Conservation (phyloP, 2,329 filamentous ascomycete genomes). For the Talaromyces funiculosus region DNA sequence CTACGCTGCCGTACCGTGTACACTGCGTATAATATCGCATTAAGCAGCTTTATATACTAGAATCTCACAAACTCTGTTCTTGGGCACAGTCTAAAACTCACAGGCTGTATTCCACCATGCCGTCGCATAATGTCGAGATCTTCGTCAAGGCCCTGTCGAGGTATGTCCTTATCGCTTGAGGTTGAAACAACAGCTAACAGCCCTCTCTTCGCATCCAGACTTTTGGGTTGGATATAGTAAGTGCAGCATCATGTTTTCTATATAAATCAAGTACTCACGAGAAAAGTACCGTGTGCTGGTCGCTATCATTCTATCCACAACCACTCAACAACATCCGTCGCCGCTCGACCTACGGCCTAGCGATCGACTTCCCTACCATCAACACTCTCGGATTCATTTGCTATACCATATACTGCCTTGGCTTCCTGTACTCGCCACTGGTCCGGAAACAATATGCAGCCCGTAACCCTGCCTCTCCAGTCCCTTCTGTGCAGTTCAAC, state of each 20-base stretch:
- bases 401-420: slow-evolving; percentile 68
- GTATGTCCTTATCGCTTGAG: slow-evolving; percentile 24
- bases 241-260: slow-evolving; percentile 17
- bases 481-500: slow-evolving; percentile 82
- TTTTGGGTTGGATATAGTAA: slow-evolving; percentile 70
- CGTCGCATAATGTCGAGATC: slow-evolving; percentile 26
- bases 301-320: slow-evolving; percentile 88
- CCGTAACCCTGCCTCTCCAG: slow-evolving; percentile 65
- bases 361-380: slow-evolving; percentile 77
- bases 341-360: slow-evolving; percentile 72
- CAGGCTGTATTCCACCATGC: slow-evolving; percentile 18
- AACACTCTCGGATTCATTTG: slow-evolving; percentile 58
- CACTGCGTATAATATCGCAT: neutral
- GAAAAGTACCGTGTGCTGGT: slow-evolving; percentile 65
- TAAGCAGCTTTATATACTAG: neutral
- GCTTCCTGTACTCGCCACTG: slow-evolving; percentile 71
- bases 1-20: no score
- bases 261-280: neutral
- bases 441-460: slow-evolving; percentile 78
- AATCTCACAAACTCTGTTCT: neutral
- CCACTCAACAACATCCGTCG: slow-evolving; percentile 72
- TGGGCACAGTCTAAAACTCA: neutral
- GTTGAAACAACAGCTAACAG: neutral
- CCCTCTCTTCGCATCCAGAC: slow-evolving; percentile 24
- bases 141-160: slow-evolving; percentile 39